Base-by-base conservation (phyloP, 2,329 filamentous ascomycete species). In the Fusarium ambrosium region DNA sequence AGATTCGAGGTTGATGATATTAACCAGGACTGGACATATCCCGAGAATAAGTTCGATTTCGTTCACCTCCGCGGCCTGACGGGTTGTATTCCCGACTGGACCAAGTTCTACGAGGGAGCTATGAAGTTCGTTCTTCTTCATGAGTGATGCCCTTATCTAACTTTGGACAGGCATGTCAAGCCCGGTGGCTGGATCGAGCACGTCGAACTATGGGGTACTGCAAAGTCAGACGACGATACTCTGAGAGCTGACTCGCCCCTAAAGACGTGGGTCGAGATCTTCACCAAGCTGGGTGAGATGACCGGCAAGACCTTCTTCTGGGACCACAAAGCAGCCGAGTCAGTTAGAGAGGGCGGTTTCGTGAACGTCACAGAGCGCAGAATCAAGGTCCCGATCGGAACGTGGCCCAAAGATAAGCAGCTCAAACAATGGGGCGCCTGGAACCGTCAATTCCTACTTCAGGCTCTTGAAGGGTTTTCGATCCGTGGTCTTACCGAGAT, bases 1-100 rank as follows among this genome's bases (percentile, higher is more conserved):
- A 65, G 56, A 18, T 73, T 73, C 2, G 71, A 73, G 39, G 71
- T 73, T 0, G 71, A 73, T 1, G 71, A 74, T 8, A 72, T 73
- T 0, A 73, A 68, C 6, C 43, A 73, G 6, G 71, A 73, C 0
- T 73, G 71, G 71, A 73, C 71, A 0, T 73, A 51, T 18, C 48
- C 68, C 0, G 48, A 72, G 0, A 59, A 73, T 1, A 64, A 65
- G 2, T 73, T 74, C 1, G 71, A 74, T 39, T 74, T 72, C 6
- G 64, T 73, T 4, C 71, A 73, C 27, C 58, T 73, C 0, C 71
- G 71, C 0, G 67, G 68, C 6, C 64, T 73, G 41, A 73, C 71
- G 1, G 71, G 71, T 6, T 69, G 63, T 2, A 43, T 73, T 5
- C 71, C 71, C 3, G 34, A 74, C 20, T 73, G 71, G 71, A 51